Percentiles rank a stretch among this genome's conserved stretches.
Evolutionary conservation across 1,139 yeast species (phyloP).

Genomic region (Protomyces arabidopsidicola): DNA sequence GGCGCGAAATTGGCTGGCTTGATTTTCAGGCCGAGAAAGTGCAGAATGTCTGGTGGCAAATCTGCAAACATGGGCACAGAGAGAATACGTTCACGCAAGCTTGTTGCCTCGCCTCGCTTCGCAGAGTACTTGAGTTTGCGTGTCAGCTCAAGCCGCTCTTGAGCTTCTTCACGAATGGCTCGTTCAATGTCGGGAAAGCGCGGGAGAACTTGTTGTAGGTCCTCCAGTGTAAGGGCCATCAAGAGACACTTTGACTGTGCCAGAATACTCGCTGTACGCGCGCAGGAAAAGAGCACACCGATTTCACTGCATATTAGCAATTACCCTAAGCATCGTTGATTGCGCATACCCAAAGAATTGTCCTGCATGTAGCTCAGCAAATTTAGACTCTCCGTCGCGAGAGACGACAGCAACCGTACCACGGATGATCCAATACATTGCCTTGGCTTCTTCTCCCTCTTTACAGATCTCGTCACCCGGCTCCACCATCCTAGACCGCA

Average conservation of each 20-base stretch:
- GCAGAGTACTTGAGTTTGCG: constrained; percentile 50
- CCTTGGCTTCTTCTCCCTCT: constrained; percentile 75
- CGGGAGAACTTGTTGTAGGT: constrained; percentile 55
- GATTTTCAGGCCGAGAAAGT: constrained; percentile 58
- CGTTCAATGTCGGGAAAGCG: constrained; percentile 63
- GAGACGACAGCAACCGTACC: constrained; percentile 71
- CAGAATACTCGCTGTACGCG: constrained; percentile 75
- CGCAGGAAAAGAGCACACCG: constrained; percentile 67
- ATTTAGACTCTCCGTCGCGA: constrained; percentile 68
- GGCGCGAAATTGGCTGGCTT: constrained; percentile 54
- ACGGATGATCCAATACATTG: constrained; percentile 75
- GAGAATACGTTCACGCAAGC: constrained; percentile 39
- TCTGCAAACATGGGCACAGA: constrained; percentile 56
- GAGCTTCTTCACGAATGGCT: constrained; percentile 70
- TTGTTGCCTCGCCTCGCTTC: constrained; percentile 1
- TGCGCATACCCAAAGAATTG: constrained; percentile 51
- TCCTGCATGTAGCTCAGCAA: constrained; percentile 65
- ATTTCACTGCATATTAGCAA: constrained; percentile 46
- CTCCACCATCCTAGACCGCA: constrained; percentile 27
- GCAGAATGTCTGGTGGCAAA: constrained; percentile 55
- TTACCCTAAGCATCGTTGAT: background rate
- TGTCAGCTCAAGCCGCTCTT: constrained; percentile 65
- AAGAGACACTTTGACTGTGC: constrained; percentile 61
- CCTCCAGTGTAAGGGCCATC: constrained; percentile 63
- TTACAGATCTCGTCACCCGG: constrained; percentile 49